These are phyloP conservation scores for Pascua sp. DNA, from an alignment of 1,284 basidiomycete species.

Conservation along the genomic window DNA sequence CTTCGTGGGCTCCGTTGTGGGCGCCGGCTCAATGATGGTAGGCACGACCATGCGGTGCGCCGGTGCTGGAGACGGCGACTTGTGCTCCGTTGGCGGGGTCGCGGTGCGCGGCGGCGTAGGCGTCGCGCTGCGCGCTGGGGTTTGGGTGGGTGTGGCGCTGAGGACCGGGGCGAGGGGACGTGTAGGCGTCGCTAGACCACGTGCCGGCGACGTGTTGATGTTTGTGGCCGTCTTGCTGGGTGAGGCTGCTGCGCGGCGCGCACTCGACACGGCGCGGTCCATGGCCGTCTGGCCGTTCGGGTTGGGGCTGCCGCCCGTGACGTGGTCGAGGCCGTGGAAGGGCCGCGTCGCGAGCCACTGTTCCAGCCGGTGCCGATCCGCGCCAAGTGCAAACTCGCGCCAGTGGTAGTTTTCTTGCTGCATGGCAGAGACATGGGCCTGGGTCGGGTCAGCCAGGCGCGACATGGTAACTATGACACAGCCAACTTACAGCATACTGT, in stretches of 20 bases:
- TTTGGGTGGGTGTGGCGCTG: too few species aligned
- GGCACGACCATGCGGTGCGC: slow-evolving; percentile 2
- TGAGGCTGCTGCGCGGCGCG: background rate
- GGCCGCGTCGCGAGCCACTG: slow-evolving; percentile 14
- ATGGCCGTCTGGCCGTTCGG: background rate
- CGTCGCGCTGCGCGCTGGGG: too few species aligned
- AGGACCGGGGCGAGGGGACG: background rate
- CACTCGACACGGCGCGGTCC: background rate
- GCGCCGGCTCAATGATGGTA: background rate
- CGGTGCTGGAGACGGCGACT: background rate
- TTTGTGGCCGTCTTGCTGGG: background rate
- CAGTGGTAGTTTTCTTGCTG: slow-evolving; percentile 23
- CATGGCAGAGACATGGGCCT: slow-evolving; percentile 17
- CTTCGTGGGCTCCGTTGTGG: too few species aligned
- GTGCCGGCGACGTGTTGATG: background rate
- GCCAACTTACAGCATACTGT: slow-evolving; percentile 9
- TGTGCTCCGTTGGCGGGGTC: background rate
- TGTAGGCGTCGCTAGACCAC: background rate
- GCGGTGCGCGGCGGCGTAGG: too few species aligned
- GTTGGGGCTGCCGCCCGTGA: background rate
- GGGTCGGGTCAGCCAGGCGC: background rate
- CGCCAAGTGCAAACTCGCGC: slow-evolving; percentile 23
- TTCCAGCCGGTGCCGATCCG: slow-evolving; percentile 17
- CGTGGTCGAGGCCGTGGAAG: slow-evolving; percentile 11
- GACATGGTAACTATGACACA: background rate